phyloP scores from a whole-genome alignment of 192 early-diverging fungal species.

The Obelidium mucronatum region DNA sequence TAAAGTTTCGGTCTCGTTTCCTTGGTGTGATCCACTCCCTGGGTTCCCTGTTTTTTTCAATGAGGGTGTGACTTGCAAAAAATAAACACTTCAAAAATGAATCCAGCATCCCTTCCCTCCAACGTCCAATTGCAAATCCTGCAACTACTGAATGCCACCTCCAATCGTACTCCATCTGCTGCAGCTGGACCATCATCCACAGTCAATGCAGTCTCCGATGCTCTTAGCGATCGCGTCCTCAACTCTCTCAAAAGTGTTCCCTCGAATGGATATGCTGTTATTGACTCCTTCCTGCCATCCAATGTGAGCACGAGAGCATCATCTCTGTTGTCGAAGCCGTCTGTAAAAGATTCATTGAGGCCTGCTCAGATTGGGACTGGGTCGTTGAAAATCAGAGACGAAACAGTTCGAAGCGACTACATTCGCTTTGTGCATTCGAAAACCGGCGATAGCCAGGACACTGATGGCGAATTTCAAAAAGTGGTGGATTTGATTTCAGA shows the following conservation, averaged over 20 bases:
- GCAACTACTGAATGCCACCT: neutral
- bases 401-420: neutral
- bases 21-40: too few relatives aligned
- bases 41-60: too few relatives aligned
- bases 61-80: too few relatives aligned
- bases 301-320: too few relatives aligned
- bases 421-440: neutral
- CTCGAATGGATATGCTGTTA: neutral
- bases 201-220: neutral
- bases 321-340: neutral
- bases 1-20: too few relatives aligned
- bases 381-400: neutral
- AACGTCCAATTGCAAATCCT: conserved; percentile 4
- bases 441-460: neutral
- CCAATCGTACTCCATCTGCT: neutral
- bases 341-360: neutral
- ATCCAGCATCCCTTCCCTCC: neutral
- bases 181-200: neutral
- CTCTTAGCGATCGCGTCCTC: neutral
- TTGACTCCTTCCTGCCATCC: neutral
- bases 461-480: neutral
- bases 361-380: conserved; percentile 4
- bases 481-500: neutral
- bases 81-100: too few relatives aligned
- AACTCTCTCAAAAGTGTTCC: neutral